Evolutionary conservation across 495 filamentous ascomycete genomes (phyloP).

Genomic region (Aspergillus taichungensis): DNA sequence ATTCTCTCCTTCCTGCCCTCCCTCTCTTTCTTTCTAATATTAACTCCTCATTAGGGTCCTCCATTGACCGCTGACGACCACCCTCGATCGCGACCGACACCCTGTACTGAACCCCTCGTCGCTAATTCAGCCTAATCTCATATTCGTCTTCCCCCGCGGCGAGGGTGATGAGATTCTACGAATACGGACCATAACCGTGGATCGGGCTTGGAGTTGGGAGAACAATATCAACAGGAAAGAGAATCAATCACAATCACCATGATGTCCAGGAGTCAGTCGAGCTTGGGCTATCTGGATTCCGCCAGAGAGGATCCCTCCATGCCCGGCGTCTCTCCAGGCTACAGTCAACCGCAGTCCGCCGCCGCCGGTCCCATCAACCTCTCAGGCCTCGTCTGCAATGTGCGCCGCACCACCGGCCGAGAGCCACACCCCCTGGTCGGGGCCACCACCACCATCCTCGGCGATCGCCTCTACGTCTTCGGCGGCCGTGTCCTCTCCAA

Average conservation of each 20-base stretch:
- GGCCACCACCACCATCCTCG: conserved; percentile 87
- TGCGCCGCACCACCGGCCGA: conserved; percentile 80
- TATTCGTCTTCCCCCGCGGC: no score
- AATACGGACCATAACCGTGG: conserved; percentile 8
- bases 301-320: conserved; percentile 25
- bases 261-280: conserved; percentile 42
- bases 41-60: no score
- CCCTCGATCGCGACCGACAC: no score
- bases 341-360: conserved; percentile 22
- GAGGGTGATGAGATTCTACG: no score
- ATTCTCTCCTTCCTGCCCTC: no score
- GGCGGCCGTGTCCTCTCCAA: conserved; percentile 82
- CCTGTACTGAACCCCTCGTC: no score
- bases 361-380: conserved; percentile 52
- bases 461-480: conserved; percentile 93
- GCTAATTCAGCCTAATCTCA: no score
- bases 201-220: conserved; percentile 2
- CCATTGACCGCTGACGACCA: no score
- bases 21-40: no score
- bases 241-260: conserved; percentile 14
- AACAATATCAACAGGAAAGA: neutral
- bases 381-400: conserved; percentile 88
- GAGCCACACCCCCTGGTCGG: conserved; percentile 89
- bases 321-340: conserved; percentile 23
- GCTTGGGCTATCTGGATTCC: conserved; percentile 30